Base-by-base conservation (phyloP, 306 rosid species). In the Urtica urens region DNA sequence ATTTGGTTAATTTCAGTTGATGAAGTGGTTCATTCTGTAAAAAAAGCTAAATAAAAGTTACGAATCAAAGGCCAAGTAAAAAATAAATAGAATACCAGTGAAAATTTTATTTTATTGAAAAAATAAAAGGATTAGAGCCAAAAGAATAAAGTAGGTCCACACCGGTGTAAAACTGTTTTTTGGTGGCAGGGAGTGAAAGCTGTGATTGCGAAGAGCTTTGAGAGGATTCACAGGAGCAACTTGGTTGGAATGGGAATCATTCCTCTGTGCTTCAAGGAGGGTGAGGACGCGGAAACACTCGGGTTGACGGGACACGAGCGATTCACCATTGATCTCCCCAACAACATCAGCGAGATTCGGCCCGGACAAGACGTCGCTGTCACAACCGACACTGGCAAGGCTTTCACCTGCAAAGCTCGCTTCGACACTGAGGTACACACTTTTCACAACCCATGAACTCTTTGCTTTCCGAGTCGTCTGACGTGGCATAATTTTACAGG, bases 271-370 rank as follows among this genome's bases (percentile, higher is more conserved):
- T 88, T 74, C 82, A 88, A 88, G 76, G 28, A 83, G 1, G 81
- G 90, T 5, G 90, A 88, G 70, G 97, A 88, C 62, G 86, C 93
- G 2, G 93, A 88, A 12, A 58, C 82, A 14, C 66, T 84, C 9
- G 90, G 97, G 53, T 72, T 88, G 79, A 84, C 86, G 12, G 97
- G 97, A 43, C 87, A 79, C 21, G 97, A 90, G 60, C 87, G 92
- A 3, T 90, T 70, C 49, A 69, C 80, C n/a, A 84, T 90, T 57
- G 95, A 81, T 64, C 92, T 84, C 34, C 97, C 97, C 3, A 71
- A 55, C 71, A 67, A 59, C 26, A 58, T 78, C 53, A 74, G 75
- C 11, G 79, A 81, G 67, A 76, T 90, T 16, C 81, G 74, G 63
- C 97, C 95, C 28, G 97, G 94, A 51, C 95, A 84, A 66, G 97